Evolutionary conservation across 176 grass and related monocot genomes (phyloP), one percentile per base, ranked within the genome.

Genomic region (Avena eriantha): DNA sequence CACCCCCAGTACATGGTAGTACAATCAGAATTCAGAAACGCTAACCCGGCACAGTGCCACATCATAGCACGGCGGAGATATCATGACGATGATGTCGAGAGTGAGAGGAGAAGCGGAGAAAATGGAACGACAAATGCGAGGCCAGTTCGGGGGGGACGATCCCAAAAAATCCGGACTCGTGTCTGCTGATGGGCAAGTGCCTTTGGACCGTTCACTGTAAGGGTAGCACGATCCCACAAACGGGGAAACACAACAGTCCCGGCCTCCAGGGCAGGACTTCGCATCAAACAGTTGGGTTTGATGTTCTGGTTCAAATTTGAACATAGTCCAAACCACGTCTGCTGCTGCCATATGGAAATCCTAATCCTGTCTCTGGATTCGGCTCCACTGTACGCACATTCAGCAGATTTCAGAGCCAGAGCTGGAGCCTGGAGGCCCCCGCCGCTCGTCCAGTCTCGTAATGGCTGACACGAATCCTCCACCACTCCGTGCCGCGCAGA

Each of bases 381-480:
- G 80, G 80, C 47, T 54, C 26, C 26, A 34, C 53, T 57, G 73
- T 76, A 55, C 17, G 18, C 53, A 35, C 47, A 22, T 58, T 15
- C 33, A 58, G 19, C 33, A 78, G 19, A 23, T 41, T 67, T 59
- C 54, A 41, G 54, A 59, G 35, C 0, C 73, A 31, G 46, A 75
- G 46, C 6, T 3, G 3, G 60, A 54, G 51, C 51, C 3, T 29
- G 29, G 29, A 5, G 6, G 24, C 46, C 26, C 49, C 29, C 48
- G 19, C 26, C 74, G 35, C 50, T 77, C 74, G 49, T 21, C 74
- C 50, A 77, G 74, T 55, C 49, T 77, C 48, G 56, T 77, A 77
- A 77, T 77, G 73, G 29, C 73, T 76, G 49, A 77, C 71, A 74
- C 71, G 71, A 74, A 74, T 49, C 16, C 74, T 54, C 48, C 73